Evolutionary conservation across 2,329 filamentous ascomycete species (phyloP).

Genomic region (Rutstroemia sp.): DNA sequence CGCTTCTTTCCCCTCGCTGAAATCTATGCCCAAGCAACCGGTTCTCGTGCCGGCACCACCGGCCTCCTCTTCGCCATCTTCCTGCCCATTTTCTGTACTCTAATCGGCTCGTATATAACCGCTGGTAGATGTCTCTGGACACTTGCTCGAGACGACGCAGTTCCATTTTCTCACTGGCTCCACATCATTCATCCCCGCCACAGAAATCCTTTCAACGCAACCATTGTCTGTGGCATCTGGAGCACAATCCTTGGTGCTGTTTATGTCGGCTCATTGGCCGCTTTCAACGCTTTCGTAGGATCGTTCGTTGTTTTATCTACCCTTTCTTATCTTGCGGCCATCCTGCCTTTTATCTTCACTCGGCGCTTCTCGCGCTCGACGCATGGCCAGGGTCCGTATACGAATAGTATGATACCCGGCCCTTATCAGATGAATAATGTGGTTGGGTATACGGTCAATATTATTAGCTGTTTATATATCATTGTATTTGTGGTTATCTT

Average conservation of each 20-base stretch:
- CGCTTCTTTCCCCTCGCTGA: constrained; percentile 56
- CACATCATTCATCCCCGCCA: constrained; percentile 38
- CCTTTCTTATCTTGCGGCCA: constrained; percentile 54
- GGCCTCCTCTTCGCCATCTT: constrained; percentile 47
- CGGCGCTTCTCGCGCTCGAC: constrained; percentile 26
- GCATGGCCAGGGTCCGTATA: constrained; percentile 9
- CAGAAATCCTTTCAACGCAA: constrained; percentile 49
- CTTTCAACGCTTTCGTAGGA: constrained; percentile 60
- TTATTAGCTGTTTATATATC: constrained; percentile 49
- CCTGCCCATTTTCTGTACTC: constrained; percentile 43
- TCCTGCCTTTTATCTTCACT: constrained; percentile 49
- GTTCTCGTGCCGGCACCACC: constrained; percentile 41
- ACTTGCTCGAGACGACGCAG: constrained; percentile 49
- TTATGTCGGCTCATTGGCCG: constrained; percentile 58
- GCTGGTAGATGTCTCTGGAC: constrained; percentile 57
- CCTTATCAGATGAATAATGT: constrained; percentile 47
- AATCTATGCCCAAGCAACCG: constrained; percentile 55
- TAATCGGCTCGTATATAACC: constrained; percentile 52
- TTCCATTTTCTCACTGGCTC: constrained; percentile 43
- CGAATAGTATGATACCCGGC: constrained; percentile 41
- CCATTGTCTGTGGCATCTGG: constrained; percentile 40
- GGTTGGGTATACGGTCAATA: constrained; percentile 44
- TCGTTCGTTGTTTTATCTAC: constrained; percentile 48
- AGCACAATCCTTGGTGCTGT: constrained; percentile 54
- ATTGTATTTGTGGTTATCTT: constrained; percentile 55